Conservation (phyloP, 352 stramenopile species). For the Pythium sp. region DNA sequence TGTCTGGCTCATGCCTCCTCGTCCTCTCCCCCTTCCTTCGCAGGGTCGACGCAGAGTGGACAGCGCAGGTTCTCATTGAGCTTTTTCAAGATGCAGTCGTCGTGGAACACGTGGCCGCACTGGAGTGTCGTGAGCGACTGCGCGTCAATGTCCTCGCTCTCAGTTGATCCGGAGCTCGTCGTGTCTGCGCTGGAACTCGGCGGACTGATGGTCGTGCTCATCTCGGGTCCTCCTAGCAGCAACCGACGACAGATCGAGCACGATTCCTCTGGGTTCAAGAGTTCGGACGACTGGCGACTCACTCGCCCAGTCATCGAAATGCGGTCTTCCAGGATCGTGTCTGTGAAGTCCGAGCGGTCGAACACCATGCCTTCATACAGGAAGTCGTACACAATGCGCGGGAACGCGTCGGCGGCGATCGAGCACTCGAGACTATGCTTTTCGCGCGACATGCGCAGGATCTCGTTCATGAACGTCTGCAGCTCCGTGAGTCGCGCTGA, state of each 20-base stretch:
- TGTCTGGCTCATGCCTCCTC: conserved; percentile 1
- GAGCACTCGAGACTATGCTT: conserved; percentile 59
- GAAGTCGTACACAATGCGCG: conserved; percentile 75
- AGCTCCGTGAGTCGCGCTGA: conserved; percentile 54
- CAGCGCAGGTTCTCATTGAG: conserved; percentile 72
- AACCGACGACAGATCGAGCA: conserved; percentile 62
- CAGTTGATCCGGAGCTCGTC: conserved; percentile 18
- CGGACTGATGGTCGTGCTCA: conserved; percentile 36
- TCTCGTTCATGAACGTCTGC: conserved; percentile 62
- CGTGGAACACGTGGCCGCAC: conserved; percentile 83
- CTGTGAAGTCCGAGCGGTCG: conserved; percentile 59
- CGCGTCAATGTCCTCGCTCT: conserved; percentile 29
- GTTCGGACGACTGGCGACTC: conserved; percentile 19
- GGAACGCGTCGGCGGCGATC: conserved; percentile 54
- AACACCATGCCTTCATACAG: conserved; percentile 84
- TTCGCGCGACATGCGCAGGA: conserved; percentile 59
- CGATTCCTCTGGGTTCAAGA: conserved; percentile 23
- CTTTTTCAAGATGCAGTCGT: conserved; percentile 84
- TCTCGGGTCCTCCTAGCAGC: conserved; percentile 24
- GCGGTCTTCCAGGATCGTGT: conserved; percentile 54
- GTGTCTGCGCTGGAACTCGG: conserved; percentile 23
- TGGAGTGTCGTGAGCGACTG: conserved; percentile 69
- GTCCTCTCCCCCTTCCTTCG: not conserved
- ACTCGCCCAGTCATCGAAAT: conserved; percentile 28
- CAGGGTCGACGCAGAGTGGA: conserved; percentile 41